Conservation (phyloP, 148 eudicot genomes). For the Pharnaceum exiguum region DNA sequence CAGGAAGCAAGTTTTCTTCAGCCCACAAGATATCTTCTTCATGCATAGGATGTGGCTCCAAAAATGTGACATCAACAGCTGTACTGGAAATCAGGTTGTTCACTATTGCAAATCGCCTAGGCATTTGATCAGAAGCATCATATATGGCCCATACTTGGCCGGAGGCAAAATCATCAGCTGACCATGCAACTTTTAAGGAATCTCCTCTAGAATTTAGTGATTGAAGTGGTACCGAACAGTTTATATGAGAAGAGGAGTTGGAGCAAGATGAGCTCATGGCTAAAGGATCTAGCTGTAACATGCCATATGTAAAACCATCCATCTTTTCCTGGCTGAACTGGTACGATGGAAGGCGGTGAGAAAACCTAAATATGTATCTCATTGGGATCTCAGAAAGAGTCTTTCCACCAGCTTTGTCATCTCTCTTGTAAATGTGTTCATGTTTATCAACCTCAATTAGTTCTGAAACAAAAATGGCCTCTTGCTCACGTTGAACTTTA, state of each 20-base stretch:
- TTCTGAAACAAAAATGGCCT: constrained; percentile 9
- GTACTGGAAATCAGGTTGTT: constrained; percentile 12
- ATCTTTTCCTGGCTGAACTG: constrained; percentile 34
- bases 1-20: constrained; percentile 23
- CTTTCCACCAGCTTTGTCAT: constrained; percentile 3
- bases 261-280: constrained; percentile 3
- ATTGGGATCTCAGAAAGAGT: constrained; percentile 27
- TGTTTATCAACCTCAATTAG: constrained; percentile 19
- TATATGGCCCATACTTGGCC: constrained; percentile 32
- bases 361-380: constrained; percentile 32
- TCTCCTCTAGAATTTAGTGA: neutral
- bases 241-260: constrained; percentile 1
- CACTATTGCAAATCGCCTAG: constrained; percentile 21
- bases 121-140: constrained; percentile 23
- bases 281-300: constrained; percentile 34
- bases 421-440: constrained; percentile 10
- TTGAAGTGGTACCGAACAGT: neutral
- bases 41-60: constrained; percentile 19
- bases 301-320: constrained; percentile 25
- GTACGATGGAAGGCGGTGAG: constrained; percentile 46
- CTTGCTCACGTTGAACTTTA: constrained; percentile 20
- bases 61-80: constrained; percentile 16
- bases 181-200: constrained; percentile 23
- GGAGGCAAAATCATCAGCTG: constrained; percentile 13
- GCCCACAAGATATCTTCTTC: constrained; percentile 26